Base-by-base conservation (phyloP, 1,284 basidiomycete species). In the Naganishia cerealis region DNA sequence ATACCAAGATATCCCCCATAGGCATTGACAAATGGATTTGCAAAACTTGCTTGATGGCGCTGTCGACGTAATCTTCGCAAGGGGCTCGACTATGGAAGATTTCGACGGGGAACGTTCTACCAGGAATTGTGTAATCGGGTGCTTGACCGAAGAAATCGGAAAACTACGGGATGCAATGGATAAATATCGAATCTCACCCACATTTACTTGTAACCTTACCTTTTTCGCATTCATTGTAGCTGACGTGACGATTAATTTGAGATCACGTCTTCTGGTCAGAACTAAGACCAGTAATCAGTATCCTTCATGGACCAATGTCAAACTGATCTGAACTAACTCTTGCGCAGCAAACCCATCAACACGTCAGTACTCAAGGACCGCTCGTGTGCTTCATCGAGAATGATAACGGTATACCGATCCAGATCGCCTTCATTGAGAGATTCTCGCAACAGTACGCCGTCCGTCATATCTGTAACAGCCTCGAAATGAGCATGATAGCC, bases 201-300 rank as follows among this genome's bases (percentile, higher is more conserved):
- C 26, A 39, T 3, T 50, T 26, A 33, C 24, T 33, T 29, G 7
- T 15, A 40, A 6, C 59, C 78, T 62, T 67, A 90, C 92, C 86
- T 97, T 97, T 67, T 96, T 93, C 0, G 95, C 90, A 76, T 99
- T 98, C 95, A 99, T 98, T 1, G 95, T 99, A 3, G 95, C 95
- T 1, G 95, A 98, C 1, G 95, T 98, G 40, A 99, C 94, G 72
- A 99, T 95, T 52, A 99, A 86, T 80, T 94, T 97, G 56, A 98
- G 82, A 78, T 99, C 95, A 70, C 94, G 84, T 71, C 95, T 83
- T 8, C 95, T 86, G 1, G 92, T 92, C 48, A 99, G 82, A 73
- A 98, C 94, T 95, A 24, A 13, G 12, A 52, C 40, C 12, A 39
- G 40, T 55, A 26, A 65, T 40, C 26, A 48, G 24, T 40, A 59